A percentile compares a stretch with the other conserved stretches of the same genome.
Conservation (phyloP, 2,329 filamentous ascomycete genomes). For the Beauveria brongniartii region DNA sequence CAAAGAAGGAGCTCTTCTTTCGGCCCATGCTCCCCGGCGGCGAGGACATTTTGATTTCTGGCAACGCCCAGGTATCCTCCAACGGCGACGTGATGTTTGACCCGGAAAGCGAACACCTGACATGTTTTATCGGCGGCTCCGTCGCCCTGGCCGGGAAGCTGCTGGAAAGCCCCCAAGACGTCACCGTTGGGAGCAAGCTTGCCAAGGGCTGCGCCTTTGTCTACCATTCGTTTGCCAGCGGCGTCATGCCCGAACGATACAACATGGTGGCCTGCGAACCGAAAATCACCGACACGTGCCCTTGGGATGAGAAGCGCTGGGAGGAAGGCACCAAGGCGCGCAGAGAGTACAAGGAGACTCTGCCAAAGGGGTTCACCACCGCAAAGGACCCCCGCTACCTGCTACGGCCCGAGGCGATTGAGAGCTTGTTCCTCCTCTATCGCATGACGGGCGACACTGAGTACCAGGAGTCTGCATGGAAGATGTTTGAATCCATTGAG, state of each 20-base stretch:
- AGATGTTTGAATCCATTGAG: constrained; percentile 59
- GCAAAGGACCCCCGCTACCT: constrained; percentile 52
- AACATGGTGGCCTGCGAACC: constrained; percentile 32
- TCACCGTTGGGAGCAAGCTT: constrained; percentile 36
- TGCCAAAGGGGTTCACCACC: constrained; percentile 47
- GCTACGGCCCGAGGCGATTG: constrained; percentile 68
- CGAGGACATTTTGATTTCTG: constrained; percentile 48
- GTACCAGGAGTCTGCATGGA: constrained; percentile 62
- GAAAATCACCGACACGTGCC: constrained; percentile 21
- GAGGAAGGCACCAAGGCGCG: constrained; percentile 11
- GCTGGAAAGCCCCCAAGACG: constrained; percentile 31
- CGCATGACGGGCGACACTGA: constrained; percentile 57
- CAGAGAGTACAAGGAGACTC: constrained; percentile 11
- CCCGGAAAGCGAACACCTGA: constrained; percentile 37
- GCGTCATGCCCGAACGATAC: constrained; percentile 46
- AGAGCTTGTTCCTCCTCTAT: constrained; percentile 72
- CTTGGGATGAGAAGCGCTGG: constrained; percentile 24
- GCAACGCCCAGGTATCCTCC: constrained; percentile 20
- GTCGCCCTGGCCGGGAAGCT: constrained; percentile 40
- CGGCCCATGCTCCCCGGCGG: constrained; percentile 50
- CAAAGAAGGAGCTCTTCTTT: constrained; percentile 49
- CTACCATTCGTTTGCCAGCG: constrained; percentile 38
- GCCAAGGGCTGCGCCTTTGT: constrained; percentile 45
- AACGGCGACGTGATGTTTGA: constrained; percentile 15
- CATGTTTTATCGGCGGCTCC: constrained; percentile 45